Conservation (phyloP, 345 rosid species). For the Schrenkiella parvula region DNA sequence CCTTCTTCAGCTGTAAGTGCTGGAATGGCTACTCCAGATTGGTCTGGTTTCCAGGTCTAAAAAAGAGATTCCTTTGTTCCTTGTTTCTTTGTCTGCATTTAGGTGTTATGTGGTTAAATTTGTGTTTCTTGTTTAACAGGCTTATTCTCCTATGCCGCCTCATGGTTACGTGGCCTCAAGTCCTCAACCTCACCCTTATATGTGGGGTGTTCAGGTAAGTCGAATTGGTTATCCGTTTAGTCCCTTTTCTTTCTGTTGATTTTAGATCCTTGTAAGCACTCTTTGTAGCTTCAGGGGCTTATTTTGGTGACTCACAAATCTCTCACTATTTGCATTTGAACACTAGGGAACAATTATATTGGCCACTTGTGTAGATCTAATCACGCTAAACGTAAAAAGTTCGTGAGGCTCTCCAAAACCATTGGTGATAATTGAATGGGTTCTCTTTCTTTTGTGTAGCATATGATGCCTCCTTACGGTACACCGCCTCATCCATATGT, state of each 20-base stretch:
- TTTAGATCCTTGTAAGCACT: background rate
- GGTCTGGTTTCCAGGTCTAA: conserved; percentile 93
- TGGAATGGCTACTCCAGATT: conserved; percentile 67
- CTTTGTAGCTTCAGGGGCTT: conserved; percentile 1
- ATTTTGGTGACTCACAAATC: background rate
- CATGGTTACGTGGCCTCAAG: conserved; percentile 91
- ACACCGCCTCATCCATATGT: conserved; percentile 94
- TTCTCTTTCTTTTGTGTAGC: conserved; percentile 47
- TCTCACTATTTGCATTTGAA: background rate
- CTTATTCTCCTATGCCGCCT: conserved; percentile 87
- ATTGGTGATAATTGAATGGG: background rate
- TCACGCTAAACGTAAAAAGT: background rate
- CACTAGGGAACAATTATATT: background rate
- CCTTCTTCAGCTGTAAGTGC: conserved; percentile 53
- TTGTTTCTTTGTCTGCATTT: background rate
- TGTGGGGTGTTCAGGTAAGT: conserved; percentile 99
- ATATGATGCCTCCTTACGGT: conserved; percentile 93
- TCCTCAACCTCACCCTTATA: conserved; percentile 95
- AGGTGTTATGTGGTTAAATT: background rate
- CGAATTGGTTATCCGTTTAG: background rate
- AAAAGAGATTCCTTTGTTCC: background rate
- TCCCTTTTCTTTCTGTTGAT: background rate
- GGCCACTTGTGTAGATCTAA: background rate
- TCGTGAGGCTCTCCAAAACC: background rate
- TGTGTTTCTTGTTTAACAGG: conserved; percentile 41